These are phyloP conservation scores for Pascua guehoae DNA, from an alignment of 1,284 basidiomycete genomes.

Conservation along the genomic window DNA sequence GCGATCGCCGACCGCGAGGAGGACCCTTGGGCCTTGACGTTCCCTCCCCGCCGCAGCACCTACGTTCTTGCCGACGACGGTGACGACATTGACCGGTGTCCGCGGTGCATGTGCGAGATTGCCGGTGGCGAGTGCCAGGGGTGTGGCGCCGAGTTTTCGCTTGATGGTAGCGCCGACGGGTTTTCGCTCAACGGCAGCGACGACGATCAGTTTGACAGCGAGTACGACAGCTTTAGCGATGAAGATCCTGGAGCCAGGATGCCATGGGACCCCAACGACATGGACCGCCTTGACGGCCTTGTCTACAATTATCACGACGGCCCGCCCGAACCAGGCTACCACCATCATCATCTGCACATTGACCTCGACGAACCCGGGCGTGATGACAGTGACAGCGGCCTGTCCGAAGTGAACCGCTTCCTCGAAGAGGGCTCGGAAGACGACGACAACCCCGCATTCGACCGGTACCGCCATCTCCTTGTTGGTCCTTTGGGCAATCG, in stretches of 20 bases:
- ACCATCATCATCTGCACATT: too few species aligned
- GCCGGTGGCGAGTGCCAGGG: constrained; percentile 25
- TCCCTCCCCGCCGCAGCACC: constrained; percentile 25
- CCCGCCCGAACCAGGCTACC: background rate
- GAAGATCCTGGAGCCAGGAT: background rate
- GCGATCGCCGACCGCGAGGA: constrained; percentile 1
- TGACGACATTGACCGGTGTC: constrained; percentile 34
- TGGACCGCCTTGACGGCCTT: background rate
- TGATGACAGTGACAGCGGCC: too few species aligned
- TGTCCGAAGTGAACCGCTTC: too few species aligned
- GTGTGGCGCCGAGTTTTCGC: constrained; percentile 34
- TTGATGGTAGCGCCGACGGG: constrained; percentile 13
- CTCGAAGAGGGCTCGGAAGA: background rate
- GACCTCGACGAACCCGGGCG: too few species aligned
- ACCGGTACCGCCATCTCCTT: too few species aligned
- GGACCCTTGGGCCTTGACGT: constrained; percentile 35
- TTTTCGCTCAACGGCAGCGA: constrained; percentile 2
- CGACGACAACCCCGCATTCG: background rate
- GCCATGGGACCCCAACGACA: too few species aligned
- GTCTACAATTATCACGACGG: constrained; percentile 3
- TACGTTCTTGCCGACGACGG: constrained; percentile 32
- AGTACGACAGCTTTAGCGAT: background rate
- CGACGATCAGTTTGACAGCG: background rate
- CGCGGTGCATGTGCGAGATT: constrained; percentile 37
- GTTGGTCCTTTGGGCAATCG: too few species aligned